Base-by-base conservation (phyloP, 2,329 filamentous ascomycete genomes). In the Clonostachys sp. region DNA sequence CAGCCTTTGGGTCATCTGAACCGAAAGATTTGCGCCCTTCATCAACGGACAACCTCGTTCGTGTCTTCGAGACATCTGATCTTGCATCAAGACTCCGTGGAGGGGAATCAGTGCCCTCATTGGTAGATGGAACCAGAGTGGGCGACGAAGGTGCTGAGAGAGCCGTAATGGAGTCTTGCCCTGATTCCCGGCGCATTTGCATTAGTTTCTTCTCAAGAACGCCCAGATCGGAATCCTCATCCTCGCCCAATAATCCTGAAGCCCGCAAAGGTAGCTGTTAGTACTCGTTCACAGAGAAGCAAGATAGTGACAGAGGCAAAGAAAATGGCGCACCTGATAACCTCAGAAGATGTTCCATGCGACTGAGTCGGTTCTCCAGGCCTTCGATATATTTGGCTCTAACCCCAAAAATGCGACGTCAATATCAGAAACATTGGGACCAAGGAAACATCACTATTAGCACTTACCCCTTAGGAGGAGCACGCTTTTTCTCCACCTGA, bases 381-480 rank as follows among this genome's bases (percentile, higher is more conserved):
- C 91, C 91, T 66, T 97, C 92, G 57, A 97, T 96, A 64, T 99
- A 99, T 68, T 97, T 97, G 47, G 94, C 94, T 50, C 90, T 95
- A 52, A 3, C 39, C 24, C 24, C 16, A 45, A 34, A 41, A 48
- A 53, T 64, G 48, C 62, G 53, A 9, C 18, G 51, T 48, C 35
- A 45, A 44, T 38, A n/a, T 17, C 34, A 42, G 42, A 34, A 16
- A 40, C 18, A 17, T 17, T 53, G 42, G 51, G 44, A 41, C 33
- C 13, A 49, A 34, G 45, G 9, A 35, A 20, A 13, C 39, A 14
- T 8, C 34, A 12, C 9, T 44, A 34, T 35, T 45, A 18, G 46
- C 30, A 48, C 80, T 55, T 78, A 95, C 91, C 94, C 92, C 76
- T 97, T 99, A 2, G 92, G 94, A 46, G 94, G 92, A 66, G 88